Conservation (phyloP, 2,329 filamentous ascomycete species). For the Curvularia sp. region DNA sequence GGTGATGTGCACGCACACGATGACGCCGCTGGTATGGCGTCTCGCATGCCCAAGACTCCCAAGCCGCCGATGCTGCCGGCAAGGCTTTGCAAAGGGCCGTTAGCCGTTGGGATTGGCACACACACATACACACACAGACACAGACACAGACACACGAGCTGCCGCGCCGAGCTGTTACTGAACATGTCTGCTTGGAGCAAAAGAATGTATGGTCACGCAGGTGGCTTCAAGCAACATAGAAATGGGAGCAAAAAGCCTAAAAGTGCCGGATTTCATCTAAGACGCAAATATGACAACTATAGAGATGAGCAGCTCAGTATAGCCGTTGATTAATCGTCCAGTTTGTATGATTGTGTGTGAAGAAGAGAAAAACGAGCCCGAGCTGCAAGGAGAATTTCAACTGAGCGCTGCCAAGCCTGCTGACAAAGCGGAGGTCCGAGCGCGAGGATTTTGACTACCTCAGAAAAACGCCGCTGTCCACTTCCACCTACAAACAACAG, state of each 20-base stretch:
- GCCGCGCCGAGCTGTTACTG: background rate
- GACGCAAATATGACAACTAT: conserved; percentile 58
- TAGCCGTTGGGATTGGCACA: background rate
- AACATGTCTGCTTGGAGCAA: background rate
- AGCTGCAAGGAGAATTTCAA: conserved; percentile 30
- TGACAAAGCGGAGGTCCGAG: conserved; percentile 27
- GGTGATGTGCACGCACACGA: background rate
- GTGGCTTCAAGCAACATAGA: conserved; percentile 48
- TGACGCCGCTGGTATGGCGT: conserved; percentile 2
- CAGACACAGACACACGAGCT: background rate
- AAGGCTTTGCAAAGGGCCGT: background rate
- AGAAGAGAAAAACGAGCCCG: conserved; percentile 24
- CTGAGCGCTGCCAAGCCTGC: conserved; percentile 26
- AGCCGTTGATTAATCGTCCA: conserved; percentile 58
- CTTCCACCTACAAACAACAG: conserved; percentile 18
- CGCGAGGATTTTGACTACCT: conserved; percentile 21
- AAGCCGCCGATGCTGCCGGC: background rate
- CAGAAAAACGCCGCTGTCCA: conserved; percentile 9
- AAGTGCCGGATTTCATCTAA: conserved; percentile 48
- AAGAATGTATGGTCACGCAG: conserved; percentile 49
- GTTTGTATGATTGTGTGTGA: conserved; percentile 53
- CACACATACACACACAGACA: background rate
- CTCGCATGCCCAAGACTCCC: conserved; percentile 3
- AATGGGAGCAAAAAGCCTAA: conserved; percentile 47
- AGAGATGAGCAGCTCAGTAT: conserved; percentile 43